These are phyloP conservation scores for Akanthomyces dipterigenus DNA, from an alignment of 2,329 filamentous ascomycete genomes.

Conservation along the genomic window DNA sequence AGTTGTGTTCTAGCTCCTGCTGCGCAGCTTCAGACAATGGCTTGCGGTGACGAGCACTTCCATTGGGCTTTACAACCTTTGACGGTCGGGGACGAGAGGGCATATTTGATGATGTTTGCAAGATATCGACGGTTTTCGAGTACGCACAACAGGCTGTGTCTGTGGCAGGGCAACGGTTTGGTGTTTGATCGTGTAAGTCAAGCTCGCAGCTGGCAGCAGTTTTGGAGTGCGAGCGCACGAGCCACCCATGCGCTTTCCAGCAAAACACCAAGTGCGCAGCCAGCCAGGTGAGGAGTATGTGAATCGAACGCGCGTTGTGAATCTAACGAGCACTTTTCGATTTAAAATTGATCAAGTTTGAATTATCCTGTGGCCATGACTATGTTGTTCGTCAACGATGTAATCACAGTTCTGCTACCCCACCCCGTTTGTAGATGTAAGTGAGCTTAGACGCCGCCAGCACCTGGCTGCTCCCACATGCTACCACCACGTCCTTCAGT, in stretches of 20 bases:
- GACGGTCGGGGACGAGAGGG: neutral
- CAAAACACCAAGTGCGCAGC: neutral
- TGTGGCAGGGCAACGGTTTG: neutral
- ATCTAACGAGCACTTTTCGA: neutral
- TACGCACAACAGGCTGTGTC: constrained; percentile 14
- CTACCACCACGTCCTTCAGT: constrained; percentile 34
- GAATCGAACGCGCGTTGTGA: neutral
- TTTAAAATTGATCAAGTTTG: neutral
- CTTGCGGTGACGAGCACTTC: neutral
- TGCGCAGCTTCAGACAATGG: constrained; percentile 21
- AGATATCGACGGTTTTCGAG: neutral
- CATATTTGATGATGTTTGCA: neutral
- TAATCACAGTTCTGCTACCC: neutral
- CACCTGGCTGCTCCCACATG: constrained; percentile 31
- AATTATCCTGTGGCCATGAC: neutral
- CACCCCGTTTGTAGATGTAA: neutral
- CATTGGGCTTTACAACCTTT: constrained; percentile 6
- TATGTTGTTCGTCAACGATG: neutral
- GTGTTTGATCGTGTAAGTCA: constrained; percentile 13
- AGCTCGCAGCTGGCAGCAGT: constrained; percentile 19
- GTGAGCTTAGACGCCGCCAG: neutral
- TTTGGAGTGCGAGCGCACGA: constrained; percentile 1
- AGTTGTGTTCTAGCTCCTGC: constrained; percentile 27
- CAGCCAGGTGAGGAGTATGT: neutral
- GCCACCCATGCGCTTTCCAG: constrained; percentile 3